Evolutionary conservation across 768 basidiomycete genomes (phyloP).

Genomic region (Russula emetica): DNA sequence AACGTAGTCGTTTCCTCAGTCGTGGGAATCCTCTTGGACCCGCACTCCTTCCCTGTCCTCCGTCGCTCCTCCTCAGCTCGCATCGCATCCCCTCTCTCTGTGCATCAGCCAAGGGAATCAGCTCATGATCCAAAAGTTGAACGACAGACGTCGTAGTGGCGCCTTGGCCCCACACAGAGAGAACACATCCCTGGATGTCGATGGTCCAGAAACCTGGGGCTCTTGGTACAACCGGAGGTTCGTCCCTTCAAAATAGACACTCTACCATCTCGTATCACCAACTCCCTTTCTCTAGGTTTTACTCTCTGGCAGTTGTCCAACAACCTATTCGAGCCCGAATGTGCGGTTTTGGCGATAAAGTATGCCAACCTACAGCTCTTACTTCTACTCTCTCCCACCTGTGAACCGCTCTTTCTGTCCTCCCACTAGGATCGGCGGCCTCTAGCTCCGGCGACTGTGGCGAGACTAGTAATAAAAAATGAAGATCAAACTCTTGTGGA

Average conservation of each 20-base stretch:
- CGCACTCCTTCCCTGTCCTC: background rate
- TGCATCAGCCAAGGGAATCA: background rate
- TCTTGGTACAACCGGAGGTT: conserved; percentile 64
- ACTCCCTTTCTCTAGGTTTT: conserved; percentile 48
- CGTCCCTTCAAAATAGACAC: conserved; percentile 29
- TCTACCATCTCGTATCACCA: background rate
- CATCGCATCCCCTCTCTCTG: conserved; percentile 17
- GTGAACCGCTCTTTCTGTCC: conserved; percentile 20
- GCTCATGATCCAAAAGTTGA: conserved; percentile 65
- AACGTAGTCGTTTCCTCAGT: background rate
- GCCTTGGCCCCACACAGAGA: conserved; percentile 27
- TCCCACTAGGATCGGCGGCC: conserved; percentile 76
- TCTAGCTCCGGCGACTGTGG: conserved; percentile 84
- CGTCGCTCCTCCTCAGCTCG: conserved; percentile 7
- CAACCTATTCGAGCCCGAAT: conserved; percentile 88
- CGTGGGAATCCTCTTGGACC: conserved; percentile 1
- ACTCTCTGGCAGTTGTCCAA: conserved; percentile 81
- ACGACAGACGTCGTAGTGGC: conserved; percentile 40
- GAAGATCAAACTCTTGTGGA: conserved; percentile 66
- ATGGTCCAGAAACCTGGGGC: conserved; percentile 62
- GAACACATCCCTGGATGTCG: conserved; percentile 27
- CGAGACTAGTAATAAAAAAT: conserved; percentile 71
- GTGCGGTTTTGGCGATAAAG: conserved; percentile 97
- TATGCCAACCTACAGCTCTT: conserved; percentile 35
- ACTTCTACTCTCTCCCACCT: conserved; percentile 3